Percentiles rank a stretch among this genome's conserved stretches.
Conservation (phyloP, 2,329 filamentous ascomycete genomes). For the Tricladium varicosporioides region DNA sequence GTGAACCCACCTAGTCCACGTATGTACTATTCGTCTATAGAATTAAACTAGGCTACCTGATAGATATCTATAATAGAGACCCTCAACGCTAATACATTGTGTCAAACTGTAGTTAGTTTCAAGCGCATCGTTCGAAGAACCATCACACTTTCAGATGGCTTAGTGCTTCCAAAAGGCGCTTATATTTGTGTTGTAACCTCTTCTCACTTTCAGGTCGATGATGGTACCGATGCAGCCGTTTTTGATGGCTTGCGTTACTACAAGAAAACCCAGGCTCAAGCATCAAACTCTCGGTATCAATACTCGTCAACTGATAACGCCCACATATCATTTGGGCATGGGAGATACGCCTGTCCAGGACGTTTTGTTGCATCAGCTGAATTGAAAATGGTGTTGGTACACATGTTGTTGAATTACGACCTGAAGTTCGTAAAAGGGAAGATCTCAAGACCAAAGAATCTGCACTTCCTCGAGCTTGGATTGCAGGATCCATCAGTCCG, state of each 20-base stretch:
- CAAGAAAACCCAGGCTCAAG: neutral
- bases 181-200: neutral
- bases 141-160: neutral
- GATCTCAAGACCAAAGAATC: conserved; percentile 5
- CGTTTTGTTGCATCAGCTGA: neutral
- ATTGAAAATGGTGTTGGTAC: neutral
- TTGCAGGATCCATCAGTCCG: neutral
- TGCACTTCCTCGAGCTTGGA: neutral
- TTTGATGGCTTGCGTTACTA: neutral
- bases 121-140: neutral
- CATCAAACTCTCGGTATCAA: neutral
- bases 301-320: neutral
- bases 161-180: neutral
- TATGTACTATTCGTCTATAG: neutral
- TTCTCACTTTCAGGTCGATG: neutral
- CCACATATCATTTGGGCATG: neutral
- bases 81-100: neutral
- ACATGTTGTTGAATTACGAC: neutral
- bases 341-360: neutral
- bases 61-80: neutral
- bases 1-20: neutral
- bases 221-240: neutral
- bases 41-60: neutral
- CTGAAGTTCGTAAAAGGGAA: neutral
- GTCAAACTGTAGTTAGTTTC: neutral